A percentile compares a stretch with the other conserved stretches of the same genome.
phyloP scores from a whole-genome alignment of 2,329 filamentous ascomycete genomes.

The Aspergillus sp. region DNA sequence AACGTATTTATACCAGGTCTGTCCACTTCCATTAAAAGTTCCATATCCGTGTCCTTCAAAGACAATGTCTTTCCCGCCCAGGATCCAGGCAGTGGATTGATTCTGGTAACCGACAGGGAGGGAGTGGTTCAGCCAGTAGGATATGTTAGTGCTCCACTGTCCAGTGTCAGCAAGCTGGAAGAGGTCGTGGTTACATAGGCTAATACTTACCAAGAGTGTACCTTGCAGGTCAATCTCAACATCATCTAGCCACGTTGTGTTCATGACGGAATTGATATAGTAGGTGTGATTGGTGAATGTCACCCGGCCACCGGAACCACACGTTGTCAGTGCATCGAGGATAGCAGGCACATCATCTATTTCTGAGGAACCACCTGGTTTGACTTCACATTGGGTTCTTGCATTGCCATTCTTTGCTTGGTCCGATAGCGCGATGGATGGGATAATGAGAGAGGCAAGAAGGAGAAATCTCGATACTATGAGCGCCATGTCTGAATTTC shows the following conservation, averaged over 20 bases:
- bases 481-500: neutral
- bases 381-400: slow-evolving; percentile 12
- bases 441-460: neutral
- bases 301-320: slow-evolving; percentile 53
- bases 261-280: slow-evolving; percentile 54
- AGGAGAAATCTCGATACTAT: neutral
- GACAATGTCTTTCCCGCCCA: slow-evolving; percentile 54
- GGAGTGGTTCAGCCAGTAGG: slow-evolving; percentile 54
- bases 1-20: slow-evolving; percentile 45
- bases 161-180: neutral
- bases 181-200: neutral
- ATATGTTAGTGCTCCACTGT: slow-evolving; percentile 40
- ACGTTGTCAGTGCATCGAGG: slow-evolving; percentile 52
- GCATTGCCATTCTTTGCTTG: neutral
- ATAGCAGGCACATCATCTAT: slow-evolving; percentile 57
- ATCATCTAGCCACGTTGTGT: slow-evolving; percentile 50
- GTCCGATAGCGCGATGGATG: neutral
- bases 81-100: slow-evolving; percentile 52
- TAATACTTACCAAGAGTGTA: slow-evolving; percentile 47
- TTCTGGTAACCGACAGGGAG: slow-evolving; percentile 53
- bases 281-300: slow-evolving; percentile 54
- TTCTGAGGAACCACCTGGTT: slow-evolving; percentile 18
- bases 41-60: slow-evolving; percentile 54
- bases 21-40: slow-evolving; percentile 49
- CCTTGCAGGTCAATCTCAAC: slow-evolving; percentile 53